A percentile compares a stretch with the other conserved stretches of the same genome.
These are phyloP conservation scores for Besnoitia besnoiti DNA, from an alignment of 169 alveolate genomes.

Conservation along the genomic window DNA sequence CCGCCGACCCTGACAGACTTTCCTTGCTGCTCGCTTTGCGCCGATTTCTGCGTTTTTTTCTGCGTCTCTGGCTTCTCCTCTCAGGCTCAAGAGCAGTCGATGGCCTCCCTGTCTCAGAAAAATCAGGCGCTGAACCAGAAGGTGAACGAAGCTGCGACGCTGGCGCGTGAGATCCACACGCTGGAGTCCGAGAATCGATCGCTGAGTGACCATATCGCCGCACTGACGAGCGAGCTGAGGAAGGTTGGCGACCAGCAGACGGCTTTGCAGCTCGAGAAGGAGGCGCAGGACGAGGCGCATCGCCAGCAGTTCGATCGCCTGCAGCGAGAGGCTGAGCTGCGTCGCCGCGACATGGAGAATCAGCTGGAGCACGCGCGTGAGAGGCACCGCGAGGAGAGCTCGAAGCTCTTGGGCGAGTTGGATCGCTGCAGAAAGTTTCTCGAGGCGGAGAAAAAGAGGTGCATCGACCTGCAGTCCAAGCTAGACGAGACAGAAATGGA, in stretches of 20 bases:
- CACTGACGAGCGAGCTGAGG: constrained; percentile 41
- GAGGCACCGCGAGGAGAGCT: background rate
- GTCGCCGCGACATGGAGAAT: background rate
- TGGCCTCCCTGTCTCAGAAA: constrained; percentile 39
- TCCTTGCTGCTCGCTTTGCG: background rate
- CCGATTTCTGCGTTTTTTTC: constrained; percentile 40
- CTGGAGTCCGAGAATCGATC: background rate
- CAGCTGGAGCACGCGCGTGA: constrained; percentile 19
- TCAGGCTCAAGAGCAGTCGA: constrained; percentile 58
- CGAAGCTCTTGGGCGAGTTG: background rate
- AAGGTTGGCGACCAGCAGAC: constrained; percentile 63
- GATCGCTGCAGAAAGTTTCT: background rate
- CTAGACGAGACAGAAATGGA: background rate
- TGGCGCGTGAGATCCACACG: constrained; percentile 4
- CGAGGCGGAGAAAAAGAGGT: constrained; percentile 11
- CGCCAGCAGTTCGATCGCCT: constrained; percentile 40
- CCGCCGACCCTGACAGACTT: background rate
- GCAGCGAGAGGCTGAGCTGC: constrained; percentile 40
- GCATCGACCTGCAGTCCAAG: background rate
- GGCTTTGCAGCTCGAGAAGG: constrained; percentile 59
- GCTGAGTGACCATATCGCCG: constrained; percentile 29
- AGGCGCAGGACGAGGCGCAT: constrained; percentile 16
- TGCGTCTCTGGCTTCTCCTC: constrained; percentile 28
- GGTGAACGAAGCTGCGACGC: constrained; percentile 34
- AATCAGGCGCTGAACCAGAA: constrained; percentile 22